Evolutionary conservation across 2,329 filamentous ascomycete species (phyloP).

Genomic region (Phialemoniopsis sp.): DNA sequence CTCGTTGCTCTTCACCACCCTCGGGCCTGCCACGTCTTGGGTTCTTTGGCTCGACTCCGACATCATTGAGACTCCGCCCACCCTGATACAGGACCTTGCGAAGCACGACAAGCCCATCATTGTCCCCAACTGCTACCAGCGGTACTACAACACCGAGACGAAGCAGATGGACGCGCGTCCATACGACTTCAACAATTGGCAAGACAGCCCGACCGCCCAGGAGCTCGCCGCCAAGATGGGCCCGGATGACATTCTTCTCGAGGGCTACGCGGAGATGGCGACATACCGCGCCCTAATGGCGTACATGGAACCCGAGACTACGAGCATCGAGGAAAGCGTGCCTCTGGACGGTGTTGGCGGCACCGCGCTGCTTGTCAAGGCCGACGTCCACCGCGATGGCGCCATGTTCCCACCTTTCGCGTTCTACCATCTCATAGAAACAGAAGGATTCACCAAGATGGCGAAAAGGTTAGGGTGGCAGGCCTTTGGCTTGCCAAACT

Average conservation of each 20-base stretch:
- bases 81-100: conserved; percentile 88
- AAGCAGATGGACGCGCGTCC: conserved; percentile 71
- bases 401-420: conserved; percentile 98
- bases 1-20: conserved; percentile 88
- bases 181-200: conserved; percentile 98
- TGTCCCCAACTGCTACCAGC: conserved; percentile 93
- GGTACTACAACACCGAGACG: conserved; percentile 66
- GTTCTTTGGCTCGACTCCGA: conserved; percentile 95
- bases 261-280: conserved; percentile 89
- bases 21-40: conserved; percentile 90
- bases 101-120: conserved; percentile 85
- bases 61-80: conserved; percentile 80
- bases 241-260: conserved; percentile 85
- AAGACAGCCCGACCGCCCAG: conserved; percentile 78
- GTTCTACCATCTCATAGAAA: conserved; percentile 97
- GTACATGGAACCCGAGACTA: conserved; percentile 60
- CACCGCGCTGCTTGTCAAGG: conserved; percentile 88
- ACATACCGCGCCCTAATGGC: conserved; percentile 93
- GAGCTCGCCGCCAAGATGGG: conserved; percentile 76
- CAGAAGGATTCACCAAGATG: conserved; percentile 98
- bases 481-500: conserved; percentile 87
- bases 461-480: conserved; percentile 82
- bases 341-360: conserved; percentile 90
- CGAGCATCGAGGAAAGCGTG: conserved; percentile 59
- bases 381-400: conserved; percentile 92